Evolutionary conservation across 1,284 basidiomycete genomes (phyloP), one percentile per base, ranked within the genome.

Genomic region (Tylopilus orsonianus): DNA sequence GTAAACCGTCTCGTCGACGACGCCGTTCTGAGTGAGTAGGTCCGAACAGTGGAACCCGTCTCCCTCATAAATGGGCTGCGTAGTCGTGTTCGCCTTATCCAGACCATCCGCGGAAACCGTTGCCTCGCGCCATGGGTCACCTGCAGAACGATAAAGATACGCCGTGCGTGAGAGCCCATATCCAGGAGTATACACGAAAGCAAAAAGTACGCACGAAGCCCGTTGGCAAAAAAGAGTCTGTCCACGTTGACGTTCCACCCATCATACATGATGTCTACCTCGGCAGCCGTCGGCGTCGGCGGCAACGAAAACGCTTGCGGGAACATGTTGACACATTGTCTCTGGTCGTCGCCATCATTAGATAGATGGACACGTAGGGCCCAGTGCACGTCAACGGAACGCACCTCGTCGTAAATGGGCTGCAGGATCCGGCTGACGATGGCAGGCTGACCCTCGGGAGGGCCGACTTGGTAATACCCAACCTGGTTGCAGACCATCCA

Each of bases 121-220:
- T 7, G 78, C 78, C 49, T 83, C 82, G 50, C 77, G 75, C 85
- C 85, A 88, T n/a, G 85, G 84, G 60, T 87, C 85, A 41, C 81
- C 84, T 84, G 36, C 48, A 18, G 12, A 5, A 16, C 2, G 13
- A 18, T 23, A 14, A 6, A n/a, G 8, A 5, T 9, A 20, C 18
- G 5, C 2, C 29, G n/a, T n/a, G n/a, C 3, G 54, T 35, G 52
- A 46, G 16, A 49, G 42, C 20, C 44, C 38, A 2, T 38, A 54
- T 27, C 9, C 14, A 18, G 18, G 7, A 20, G 16, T 8, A 8
- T 14, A 6, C 5, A 8, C n/a, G 29, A 24, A 13, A 26, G 8
- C 9, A 40, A 14, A 22, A 37, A 40, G n/a, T n/a, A 73, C 82
- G 52, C 56, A 85, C 85, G 78, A 39, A 72, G 65, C 35, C 83